These are phyloP conservation scores for Stephania yunnanensis DNA, from an alignment of 164 flowering plant species.

Conservation along the genomic window DNA sequence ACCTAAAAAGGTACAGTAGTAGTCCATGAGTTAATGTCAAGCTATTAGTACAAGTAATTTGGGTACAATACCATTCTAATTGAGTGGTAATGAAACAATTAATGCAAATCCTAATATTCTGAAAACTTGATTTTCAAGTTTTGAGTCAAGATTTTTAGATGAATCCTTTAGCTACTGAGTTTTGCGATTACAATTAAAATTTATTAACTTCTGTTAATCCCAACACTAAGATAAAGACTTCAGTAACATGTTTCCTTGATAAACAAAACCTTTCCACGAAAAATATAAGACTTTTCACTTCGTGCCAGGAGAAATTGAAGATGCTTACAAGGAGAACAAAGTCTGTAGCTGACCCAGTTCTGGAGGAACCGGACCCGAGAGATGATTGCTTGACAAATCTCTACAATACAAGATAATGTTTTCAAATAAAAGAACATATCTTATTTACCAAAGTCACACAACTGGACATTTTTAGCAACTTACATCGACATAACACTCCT, in stretches of 20 bases:
- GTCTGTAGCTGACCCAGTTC: slow-evolving; percentile 83
- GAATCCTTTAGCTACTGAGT: neutral
- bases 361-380: slow-evolving; percentile 68
- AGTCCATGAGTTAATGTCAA: neutral
- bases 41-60: neutral
- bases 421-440: neutral
- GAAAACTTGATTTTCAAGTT: neutral
- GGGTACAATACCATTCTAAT: neutral
- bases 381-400: slow-evolving; percentile 71
- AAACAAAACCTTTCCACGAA: neutral
- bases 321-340: slow-evolving; percentile 62
- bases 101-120: neutral
- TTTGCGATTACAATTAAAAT: neutral
- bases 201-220: neutral
- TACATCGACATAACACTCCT: slow-evolving; percentile 91
- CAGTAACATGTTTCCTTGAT: neutral
- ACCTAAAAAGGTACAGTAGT: neutral
- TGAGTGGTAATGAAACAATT: neutral
- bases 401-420: slow-evolving; percentile 30
- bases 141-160: neutral
- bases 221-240: neutral
- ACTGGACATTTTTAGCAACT: slow-evolving; percentile 7
- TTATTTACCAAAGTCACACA: neutral
- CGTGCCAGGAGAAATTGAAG: neutral
- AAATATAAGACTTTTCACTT: neutral